Evolutionary conservation across 148 eudicot species (phyloP), one percentile per base, ranked within the genome.

Genomic region (Nepenthes gracilis): DNA sequence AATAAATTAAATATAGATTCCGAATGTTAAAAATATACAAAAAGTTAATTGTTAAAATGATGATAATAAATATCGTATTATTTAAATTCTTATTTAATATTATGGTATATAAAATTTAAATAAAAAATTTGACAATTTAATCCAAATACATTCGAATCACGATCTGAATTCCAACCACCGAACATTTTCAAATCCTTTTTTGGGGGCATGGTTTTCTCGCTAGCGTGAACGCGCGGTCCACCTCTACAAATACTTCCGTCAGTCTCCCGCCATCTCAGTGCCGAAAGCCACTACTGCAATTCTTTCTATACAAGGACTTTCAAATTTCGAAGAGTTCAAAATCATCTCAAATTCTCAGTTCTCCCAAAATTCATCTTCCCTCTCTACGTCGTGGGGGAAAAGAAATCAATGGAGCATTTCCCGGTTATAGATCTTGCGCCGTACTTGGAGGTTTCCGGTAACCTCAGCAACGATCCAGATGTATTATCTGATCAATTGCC

Each of bases 381-480:
- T 52, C 55, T 12, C 32, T 13, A n/a, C 12, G 23, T 5, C 61
- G 33, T 5, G 23, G 23, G 23, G 23, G 23, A 23, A 23, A 23
- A 35, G 32, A 15, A 35, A 40, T 32, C 15, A 51, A 91, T 87
- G 96, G 90, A 92, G 85, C 65, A 68, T 2, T 74, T 88, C 2
- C 81, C 87, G 12, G 98, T 92, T 60, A 82, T 92, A 34, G 96
- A 92, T 85, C 78, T 92, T 49, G 67, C 64, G 1, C 77, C 82
- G 2, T 92, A 88, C 47, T 55, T 92, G 40, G 69, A 72, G 4
- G 23, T 54, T 33, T 54, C 70, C 2, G 43, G 52, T 0, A 57
- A 58, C 14, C 36, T 23, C 15, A 56, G 43, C 48, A 55, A 57
- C 10, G n/a, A 45, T 35, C 54, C 14, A 60, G 40, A 11, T 33